A percentile compares a stretch with the other conserved stretches of the same genome.
Conservation (phyloP, 148 eudicot species). For the Nepenthes gracilis region DNA sequence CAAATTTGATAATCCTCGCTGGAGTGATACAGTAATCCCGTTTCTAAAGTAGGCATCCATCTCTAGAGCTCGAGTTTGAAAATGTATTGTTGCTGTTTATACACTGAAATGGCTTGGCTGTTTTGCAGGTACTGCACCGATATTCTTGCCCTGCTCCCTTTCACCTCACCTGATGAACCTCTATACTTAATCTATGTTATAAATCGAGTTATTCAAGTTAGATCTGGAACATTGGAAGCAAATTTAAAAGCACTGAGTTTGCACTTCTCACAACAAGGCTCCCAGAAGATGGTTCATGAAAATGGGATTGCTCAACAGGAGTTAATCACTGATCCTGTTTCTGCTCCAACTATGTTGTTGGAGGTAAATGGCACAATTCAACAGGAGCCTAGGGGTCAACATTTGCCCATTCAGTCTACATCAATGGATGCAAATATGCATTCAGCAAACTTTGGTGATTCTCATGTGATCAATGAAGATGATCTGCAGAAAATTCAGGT, state of each 20-base stretch:
- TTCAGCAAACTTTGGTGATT: conserved; percentile 16
- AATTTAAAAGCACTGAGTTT: conserved; percentile 56
- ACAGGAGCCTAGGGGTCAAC: conserved; percentile 20
- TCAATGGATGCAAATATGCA: conserved; percentile 18
- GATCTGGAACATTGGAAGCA: conserved; percentile 83
- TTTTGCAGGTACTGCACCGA: conserved; percentile 80
- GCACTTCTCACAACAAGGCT: conserved; percentile 39
- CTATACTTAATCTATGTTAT: conserved; percentile 75
- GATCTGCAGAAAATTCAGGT: conserved; percentile 75
- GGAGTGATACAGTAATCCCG: conserved; percentile 48
- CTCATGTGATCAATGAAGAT: conserved; percentile 26
- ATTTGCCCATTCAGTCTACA: conserved; percentile 15
- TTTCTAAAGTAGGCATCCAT: conserved; percentile 60
- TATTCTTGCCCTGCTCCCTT: conserved; percentile 87
- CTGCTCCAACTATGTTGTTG: conserved; percentile 15
- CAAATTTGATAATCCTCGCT: conserved; percentile 72
- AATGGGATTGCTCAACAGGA: conserved; percentile 33
- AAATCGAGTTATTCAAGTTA: conserved; percentile 91
- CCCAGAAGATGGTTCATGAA: conserved; percentile 22
- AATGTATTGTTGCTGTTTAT: conserved; percentile 6
- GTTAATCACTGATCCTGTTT: conserved; percentile 15
- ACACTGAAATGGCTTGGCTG: conserved; percentile 9
- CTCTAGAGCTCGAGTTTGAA: conserved; percentile 1
- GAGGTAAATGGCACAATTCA: conserved; percentile 25
- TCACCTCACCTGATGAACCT: conserved; percentile 86